phyloP scores from a whole-genome alignment of 2,329 filamentous ascomycete genomes.

The Pleurostoma richardsiae region DNA sequence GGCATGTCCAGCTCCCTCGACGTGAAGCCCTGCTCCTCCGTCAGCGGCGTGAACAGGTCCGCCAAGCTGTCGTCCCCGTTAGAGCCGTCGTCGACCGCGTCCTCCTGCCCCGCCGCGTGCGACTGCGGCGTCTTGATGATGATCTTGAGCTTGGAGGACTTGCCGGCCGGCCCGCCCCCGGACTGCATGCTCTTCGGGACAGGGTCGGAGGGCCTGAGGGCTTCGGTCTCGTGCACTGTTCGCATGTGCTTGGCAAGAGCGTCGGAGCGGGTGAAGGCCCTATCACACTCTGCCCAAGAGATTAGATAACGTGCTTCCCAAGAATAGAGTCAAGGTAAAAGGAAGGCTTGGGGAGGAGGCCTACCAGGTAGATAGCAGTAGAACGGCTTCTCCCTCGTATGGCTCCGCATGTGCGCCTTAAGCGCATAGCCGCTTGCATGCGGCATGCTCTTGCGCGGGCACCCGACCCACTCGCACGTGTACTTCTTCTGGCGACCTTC shows the following conservation, averaged over 20 bases:
- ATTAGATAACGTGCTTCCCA: too few relatives aligned
- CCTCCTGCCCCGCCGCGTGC: slow-evolving; percentile 51
- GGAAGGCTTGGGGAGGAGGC: slow-evolving; percentile 11
- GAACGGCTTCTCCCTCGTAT: slow-evolving; percentile 97
- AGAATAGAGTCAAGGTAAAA: too few relatives aligned
- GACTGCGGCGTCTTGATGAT: slow-evolving; percentile 58
- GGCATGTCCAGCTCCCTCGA: slow-evolving; percentile 58
- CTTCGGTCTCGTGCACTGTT: slow-evolving; percentile 96
- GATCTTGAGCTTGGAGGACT: slow-evolving; percentile 54
- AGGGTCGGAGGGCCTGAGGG: slow-evolving; percentile 73
- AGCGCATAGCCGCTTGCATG: slow-evolving; percentile 95
- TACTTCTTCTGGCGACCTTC: slow-evolving; percentile 93
- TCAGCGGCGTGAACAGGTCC: slow-evolving; percentile 52
- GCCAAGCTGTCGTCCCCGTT: slow-evolving; percentile 50
- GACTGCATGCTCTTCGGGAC: slow-evolving; percentile 65
- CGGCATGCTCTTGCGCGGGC: slow-evolving; percentile 78
- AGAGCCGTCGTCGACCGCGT: slow-evolving; percentile 38
- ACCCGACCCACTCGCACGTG: slow-evolving; percentile 96
- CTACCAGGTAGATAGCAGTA: slow-evolving; percentile 91
- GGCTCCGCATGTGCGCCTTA: slow-evolving; percentile 95
- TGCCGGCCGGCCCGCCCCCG: slow-evolving; percentile 28
- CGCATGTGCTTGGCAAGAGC: slow-evolving; percentile 98
- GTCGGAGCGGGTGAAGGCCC: slow-evolving; percentile 92
- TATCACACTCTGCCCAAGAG: slow-evolving; percentile 73
- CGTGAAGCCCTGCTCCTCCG: slow-evolving; percentile 58